Evolutionary conservation across 306 rosid genomes (phyloP).

Genomic region (Trifolium dubium): DNA sequence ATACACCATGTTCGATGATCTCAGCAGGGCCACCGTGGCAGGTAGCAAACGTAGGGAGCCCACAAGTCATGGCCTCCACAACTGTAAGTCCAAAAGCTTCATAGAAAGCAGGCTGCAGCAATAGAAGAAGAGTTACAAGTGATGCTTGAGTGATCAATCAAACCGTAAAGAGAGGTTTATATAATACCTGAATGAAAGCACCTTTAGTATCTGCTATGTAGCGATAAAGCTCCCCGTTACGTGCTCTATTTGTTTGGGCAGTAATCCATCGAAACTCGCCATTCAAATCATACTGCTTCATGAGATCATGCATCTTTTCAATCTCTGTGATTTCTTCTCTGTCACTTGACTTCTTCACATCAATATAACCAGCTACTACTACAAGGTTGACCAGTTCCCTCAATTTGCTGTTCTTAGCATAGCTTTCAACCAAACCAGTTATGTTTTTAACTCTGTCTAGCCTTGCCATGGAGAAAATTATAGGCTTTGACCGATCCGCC

Average conservation of each 20-base stretch:
- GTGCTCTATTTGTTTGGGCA: constrained; percentile 86
- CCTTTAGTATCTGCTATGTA: constrained; percentile 88
- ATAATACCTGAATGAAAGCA: constrained; percentile 82
- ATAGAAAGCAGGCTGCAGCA: constrained; percentile 88
- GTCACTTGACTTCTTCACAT: constrained; percentile 76
- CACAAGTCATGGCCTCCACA: constrained; percentile 95
- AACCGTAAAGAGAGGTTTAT: constrained; percentile 2
- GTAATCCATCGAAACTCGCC: constrained; percentile 90
- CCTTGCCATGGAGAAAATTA: constrained; percentile 93
- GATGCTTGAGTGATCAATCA: constrained; percentile 7
- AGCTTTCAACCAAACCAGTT: constrained; percentile 81
- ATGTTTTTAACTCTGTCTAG: constrained; percentile 82
- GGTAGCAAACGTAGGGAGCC: constrained; percentile 93
- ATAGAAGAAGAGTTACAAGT: constrained; percentile 15
- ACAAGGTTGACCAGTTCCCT: constrained; percentile 92
- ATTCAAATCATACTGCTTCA: constrained; percentile 57
- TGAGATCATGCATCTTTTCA: constrained; percentile 86
- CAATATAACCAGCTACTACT: constrained; percentile 79
- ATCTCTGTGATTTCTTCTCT: constrained; percentile 92
- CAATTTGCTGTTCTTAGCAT: constrained; percentile 69
- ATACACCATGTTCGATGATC: constrained; percentile 82
- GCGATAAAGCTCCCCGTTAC: constrained; percentile 93
- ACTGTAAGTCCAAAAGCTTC: constrained; percentile 99
- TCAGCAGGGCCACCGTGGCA: constrained; percentile 97
- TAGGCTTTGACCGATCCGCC: constrained; percentile 76